These are phyloP conservation scores for Tylopilus sp. DNA, from an alignment of 1,284 basidiomycete species.

Conservation along the genomic window DNA sequence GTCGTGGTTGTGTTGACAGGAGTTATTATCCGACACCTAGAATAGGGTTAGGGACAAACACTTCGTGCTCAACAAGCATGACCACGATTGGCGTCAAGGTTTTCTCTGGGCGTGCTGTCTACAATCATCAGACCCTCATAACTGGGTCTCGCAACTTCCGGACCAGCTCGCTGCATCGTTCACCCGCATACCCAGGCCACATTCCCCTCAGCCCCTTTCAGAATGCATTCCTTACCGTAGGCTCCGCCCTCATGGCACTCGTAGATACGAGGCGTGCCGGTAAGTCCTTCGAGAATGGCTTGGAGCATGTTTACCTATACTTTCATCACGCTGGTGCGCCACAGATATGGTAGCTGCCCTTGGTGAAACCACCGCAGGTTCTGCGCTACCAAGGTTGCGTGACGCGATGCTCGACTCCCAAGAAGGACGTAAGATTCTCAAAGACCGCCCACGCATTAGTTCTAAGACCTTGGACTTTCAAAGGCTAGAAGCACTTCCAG, in stretches of 20 bases:
- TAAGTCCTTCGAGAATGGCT: slow-evolving; percentile 37
- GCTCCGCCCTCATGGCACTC: slow-evolving; percentile 82
- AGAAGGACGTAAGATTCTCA: slow-evolving; percentile 80
- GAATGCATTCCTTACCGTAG: slow-evolving; percentile 79
- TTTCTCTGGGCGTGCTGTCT: not conserved
- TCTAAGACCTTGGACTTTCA: slow-evolving; percentile 74
- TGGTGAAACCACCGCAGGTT: slow-evolving; percentile 84
- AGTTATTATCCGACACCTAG: slow-evolving; percentile 2
- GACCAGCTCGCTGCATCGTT: slow-evolving; percentile 18
- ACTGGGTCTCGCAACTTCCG: slow-evolving; percentile 10
- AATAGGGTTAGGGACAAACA: slow-evolving; percentile 17
- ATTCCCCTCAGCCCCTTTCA: slow-evolving; percentile 78
- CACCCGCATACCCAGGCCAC: slow-evolving; percentile 67
- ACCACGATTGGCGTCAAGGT: slow-evolving; percentile 1
- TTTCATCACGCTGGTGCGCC: slow-evolving; percentile 2
- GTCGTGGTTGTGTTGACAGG: not conserved
- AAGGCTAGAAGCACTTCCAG: slow-evolving; percentile 59
- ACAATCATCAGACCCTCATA: not conserved
- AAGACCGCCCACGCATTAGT: slow-evolving; percentile 79
- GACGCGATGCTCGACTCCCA: slow-evolving; percentile 74
- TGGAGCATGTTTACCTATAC: not conserved
- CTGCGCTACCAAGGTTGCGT: slow-evolving; percentile 74
- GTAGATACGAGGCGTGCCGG: slow-evolving; percentile 82
- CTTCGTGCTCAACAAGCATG: not conserved
- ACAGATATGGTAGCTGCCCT: slow-evolving; percentile 91